Base-by-base conservation (phyloP, 2,329 filamentous ascomycete species). In the Fonsecaea pedrosoi region DNA sequence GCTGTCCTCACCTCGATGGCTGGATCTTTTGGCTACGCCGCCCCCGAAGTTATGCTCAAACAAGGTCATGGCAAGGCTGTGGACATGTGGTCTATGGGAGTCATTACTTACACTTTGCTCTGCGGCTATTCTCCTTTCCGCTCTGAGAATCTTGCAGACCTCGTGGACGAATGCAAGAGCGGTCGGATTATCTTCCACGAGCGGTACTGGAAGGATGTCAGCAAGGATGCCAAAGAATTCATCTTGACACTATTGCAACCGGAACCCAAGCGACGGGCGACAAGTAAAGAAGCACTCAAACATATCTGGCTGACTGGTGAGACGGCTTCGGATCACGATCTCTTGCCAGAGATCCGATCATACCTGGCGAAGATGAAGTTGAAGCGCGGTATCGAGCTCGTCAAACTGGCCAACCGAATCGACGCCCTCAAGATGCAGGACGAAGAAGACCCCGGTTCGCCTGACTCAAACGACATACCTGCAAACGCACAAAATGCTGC, bases 81-180 rank as follows among this genome's bases (percentile, higher is more conserved):
- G 38, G 95, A 99, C 77, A 97, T 99, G 92, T 99, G 95, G 95
- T 98, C 95, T 2, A 86, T 99, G 81, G 95, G 95, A 69, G 95
- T 99, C 75, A 99, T 99, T 75, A 98, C 95, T 50, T 99, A 99
- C 81, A 99, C 95, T 15, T 85, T 99, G 34, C 90, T 99, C 60
- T 99, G 96, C 78, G 95, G 95, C 73, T 99, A 99, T 83, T 97
- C 94, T 54, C 95, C 95, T 21, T 99, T 99, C 87, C 90, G 95
- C 73, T 95, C 93, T 69, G 95, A 99, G 82, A 97, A 92, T 75
- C 84, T 99, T 57, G 87, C 90, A 71, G 95, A 98, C 75, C 85
- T 99, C 71, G 96, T 99, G 72, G 92, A 97, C 70, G 95, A 99
- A 81, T 98, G 94, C 82, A 92, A 88, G 74, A 89, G 87, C 69